These are phyloP conservation scores for Protomyces inundatus DNA, from an alignment of 1,139 yeast genomes.

Conservation along the genomic window DNA sequence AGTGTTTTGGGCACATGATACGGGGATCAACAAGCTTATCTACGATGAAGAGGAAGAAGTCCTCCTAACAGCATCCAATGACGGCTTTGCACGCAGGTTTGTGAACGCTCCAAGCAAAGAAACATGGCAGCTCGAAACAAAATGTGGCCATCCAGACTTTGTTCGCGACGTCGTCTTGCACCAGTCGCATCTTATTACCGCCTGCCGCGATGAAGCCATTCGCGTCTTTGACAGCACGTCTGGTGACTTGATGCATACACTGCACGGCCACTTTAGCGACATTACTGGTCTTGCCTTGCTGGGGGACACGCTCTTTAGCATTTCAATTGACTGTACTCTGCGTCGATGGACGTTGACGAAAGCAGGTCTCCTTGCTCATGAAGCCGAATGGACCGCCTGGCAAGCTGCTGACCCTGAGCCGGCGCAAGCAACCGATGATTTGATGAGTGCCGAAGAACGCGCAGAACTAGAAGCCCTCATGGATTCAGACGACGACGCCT, in stretches of 20 bases:
- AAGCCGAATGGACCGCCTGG: slow-evolving; percentile 15
- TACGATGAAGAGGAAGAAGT: slow-evolving; percentile 9
- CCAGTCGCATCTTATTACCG: slow-evolving; percentile 11
- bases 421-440: slow-evolving; percentile 59
- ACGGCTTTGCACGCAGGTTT: slow-evolving; percentile 10
- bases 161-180: slow-evolving; percentile 16
- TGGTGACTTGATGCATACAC: slow-evolving; percentile 7
- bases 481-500: slow-evolving; percentile 72
- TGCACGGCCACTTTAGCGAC: slow-evolving; percentile 26
- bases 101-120: not conserved
- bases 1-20: slow-evolving; percentile 16
- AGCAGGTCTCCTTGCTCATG: slow-evolving; percentile 8
- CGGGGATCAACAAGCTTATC: slow-evolving; percentile 11
- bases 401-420: not conserved
- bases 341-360: slow-evolving; percentile 16
- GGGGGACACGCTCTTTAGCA: slow-evolving; percentile 8
- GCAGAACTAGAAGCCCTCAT: slow-evolving; percentile 93
- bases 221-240: slow-evolving; percentile 20
- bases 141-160: slow-evolving; percentile 25
- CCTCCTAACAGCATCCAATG: slow-evolving; percentile 25
- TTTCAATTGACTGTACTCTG: slow-evolving; percentile 17
- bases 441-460: slow-evolving; percentile 95
- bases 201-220: slow-evolving; percentile 26
- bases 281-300: slow-evolving; percentile 1
- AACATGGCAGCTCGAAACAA: not conserved